These are phyloP conservation scores for Quercus parvula DNA, from an alignment of 306 rosid genomes.

Conservation along the genomic window DNA sequence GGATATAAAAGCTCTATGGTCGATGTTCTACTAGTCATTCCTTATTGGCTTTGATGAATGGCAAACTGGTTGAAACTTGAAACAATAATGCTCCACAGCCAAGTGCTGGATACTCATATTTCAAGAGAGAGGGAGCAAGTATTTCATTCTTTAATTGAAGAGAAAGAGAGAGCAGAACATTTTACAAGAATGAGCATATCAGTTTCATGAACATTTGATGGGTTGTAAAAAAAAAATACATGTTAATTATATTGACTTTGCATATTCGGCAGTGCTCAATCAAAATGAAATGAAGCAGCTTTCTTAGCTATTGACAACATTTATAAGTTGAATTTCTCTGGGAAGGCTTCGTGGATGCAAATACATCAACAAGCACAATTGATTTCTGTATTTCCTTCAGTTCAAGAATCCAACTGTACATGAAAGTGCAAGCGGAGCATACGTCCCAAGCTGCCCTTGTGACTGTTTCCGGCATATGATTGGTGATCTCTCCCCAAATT, in stretches of 20 bases:
- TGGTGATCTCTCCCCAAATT: conserved; percentile 52
- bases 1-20: too few species aligned
- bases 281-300: conserved; percentile 8
- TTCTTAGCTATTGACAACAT: conserved; percentile 16
- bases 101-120: too few species aligned
- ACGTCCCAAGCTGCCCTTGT: conserved; percentile 48
- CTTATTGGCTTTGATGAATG: too few species aligned
- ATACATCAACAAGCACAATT: conserved; percentile 2
- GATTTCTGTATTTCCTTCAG: conserved; percentile 17
- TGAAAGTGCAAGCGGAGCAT: conserved; percentile 49
- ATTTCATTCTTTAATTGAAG: too few species aligned
- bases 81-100: too few species aligned
- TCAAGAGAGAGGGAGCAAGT: too few species aligned
- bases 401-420: conserved; percentile 50
- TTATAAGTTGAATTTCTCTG: conserved; percentile 3
- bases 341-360: background rate
- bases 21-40: too few species aligned
- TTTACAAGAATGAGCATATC: too few species aligned
- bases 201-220: too few species aligned
- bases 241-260: background rate
- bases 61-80: too few species aligned
- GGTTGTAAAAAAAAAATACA: background rate
- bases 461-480: conserved; percentile 47
- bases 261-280: background rate
- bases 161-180: too few species aligned